phyloP scores from a whole-genome alignment of 768 basidiomycete genomes.

The Pleurotus salmoneostramineus region DNA sequence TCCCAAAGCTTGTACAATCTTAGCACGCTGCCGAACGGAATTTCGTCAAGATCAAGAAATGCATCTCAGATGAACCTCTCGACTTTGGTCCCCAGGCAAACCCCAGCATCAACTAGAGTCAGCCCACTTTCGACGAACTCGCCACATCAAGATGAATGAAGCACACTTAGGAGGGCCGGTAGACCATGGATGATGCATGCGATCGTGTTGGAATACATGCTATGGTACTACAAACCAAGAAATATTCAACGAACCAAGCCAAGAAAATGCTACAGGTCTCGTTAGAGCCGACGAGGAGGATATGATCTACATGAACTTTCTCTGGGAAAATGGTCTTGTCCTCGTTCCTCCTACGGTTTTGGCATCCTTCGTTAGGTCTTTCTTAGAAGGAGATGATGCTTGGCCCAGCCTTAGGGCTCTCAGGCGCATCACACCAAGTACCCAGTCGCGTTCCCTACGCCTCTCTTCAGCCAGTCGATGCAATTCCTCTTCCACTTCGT shows the following conservation, averaged over 20 bases:
- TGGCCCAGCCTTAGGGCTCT: conserved; percentile 22
- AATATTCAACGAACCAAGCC: no score
- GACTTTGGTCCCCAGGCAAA: conserved; percentile 42
- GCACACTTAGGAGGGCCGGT: background rate
- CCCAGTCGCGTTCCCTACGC: conserved; percentile 62
- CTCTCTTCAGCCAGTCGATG: conserved; percentile 45
- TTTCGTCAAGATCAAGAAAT: conserved; percentile 61
- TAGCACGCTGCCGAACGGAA: conserved; percentile 19
- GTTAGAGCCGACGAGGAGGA: no score
- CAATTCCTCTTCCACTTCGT: conserved; percentile 51
- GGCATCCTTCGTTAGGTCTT: background rate
- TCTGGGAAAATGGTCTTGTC: background rate
- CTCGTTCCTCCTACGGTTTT: background rate
- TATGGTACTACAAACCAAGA: background rate
- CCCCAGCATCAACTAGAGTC: conserved; percentile 5
- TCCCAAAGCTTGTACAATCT: conserved; percentile 20
- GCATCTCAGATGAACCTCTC: conserved; percentile 62
- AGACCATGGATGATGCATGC: background rate
- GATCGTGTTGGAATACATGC: background rate
- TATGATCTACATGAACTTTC: background rate
- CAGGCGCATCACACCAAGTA: conserved; percentile 55
- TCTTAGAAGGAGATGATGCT: background rate
- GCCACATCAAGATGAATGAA: conserved; percentile 7
- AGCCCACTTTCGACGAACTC: background rate
- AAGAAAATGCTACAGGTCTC: no score